Evolutionary conservation across 2,329 filamentous ascomycete species (phyloP).

Genomic region (Sphaerostilbella broomeana): DNA sequence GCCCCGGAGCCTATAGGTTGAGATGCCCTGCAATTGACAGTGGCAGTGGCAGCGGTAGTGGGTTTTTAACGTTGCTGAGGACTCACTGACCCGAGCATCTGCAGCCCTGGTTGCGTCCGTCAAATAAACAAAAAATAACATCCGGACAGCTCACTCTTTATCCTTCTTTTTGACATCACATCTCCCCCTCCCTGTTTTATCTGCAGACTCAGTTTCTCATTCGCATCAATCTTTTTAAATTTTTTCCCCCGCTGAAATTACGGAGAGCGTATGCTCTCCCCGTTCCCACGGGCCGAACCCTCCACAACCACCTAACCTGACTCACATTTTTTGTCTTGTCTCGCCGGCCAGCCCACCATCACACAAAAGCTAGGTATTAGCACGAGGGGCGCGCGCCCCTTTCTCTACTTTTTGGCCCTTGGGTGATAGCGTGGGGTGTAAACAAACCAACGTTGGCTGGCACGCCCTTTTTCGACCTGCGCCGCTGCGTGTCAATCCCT

Average conservation of each 20-base stretch:
- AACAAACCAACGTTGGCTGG: constrained; percentile 16
- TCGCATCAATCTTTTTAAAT: background rate
- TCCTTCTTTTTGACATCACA: background rate
- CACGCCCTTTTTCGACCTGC: constrained; percentile 8
- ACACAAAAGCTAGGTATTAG: too few species aligned
- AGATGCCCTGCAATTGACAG: too few species aligned
- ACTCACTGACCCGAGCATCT: background rate
- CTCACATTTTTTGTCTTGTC: too few species aligned
- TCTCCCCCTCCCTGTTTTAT: background rate
- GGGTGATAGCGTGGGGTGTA: constrained; percentile 10
- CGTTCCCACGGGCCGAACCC: too few species aligned
- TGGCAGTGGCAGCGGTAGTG: too few species aligned
- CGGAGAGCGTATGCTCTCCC: too few species aligned
- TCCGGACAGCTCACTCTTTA: background rate
- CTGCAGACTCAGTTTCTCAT: background rate
- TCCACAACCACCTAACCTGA: too few species aligned
- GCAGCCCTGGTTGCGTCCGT: background rate
- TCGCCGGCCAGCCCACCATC: too few species aligned
- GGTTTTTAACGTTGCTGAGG: too few species aligned
- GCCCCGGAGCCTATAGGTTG: too few species aligned
- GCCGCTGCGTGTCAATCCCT: too few species aligned
- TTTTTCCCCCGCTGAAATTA: background rate
- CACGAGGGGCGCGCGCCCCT: constrained; percentile 4
- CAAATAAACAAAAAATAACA: background rate
- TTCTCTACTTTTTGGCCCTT: background rate